A percentile compares a stretch with the other conserved stretches of the same genome.
These are phyloP conservation scores for Cochlearia excelsa DNA, from an alignment of 345 rosid species.

Conservation along the genomic window DNA sequence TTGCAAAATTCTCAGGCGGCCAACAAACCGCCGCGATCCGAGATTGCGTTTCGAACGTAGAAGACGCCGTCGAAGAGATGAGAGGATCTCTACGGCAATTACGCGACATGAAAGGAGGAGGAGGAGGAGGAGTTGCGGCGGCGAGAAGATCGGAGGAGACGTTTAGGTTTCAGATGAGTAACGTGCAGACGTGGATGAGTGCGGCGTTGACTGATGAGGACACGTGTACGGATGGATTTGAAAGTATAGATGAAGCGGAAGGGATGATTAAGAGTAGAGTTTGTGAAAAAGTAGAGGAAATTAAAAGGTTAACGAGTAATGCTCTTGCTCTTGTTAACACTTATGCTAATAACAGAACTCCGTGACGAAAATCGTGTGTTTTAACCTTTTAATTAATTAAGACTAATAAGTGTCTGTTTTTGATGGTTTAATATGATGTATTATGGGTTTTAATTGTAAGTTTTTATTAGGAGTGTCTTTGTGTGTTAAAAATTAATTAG, in stretches of 20 bases:
- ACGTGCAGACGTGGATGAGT: slow-evolving; percentile 93
- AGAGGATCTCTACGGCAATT: slow-evolving; percentile 73
- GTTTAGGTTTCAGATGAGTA: slow-evolving; percentile 69
- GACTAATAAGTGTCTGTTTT: not conserved
- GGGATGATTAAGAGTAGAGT: slow-evolving; percentile 45
- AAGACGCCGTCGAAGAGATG: slow-evolving; percentile 83
- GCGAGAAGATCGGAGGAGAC: slow-evolving; percentile 36
- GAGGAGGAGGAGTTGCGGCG: slow-evolving; percentile 9
- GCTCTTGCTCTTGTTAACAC: slow-evolving; percentile 64
- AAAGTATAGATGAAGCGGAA: slow-evolving; percentile 43
- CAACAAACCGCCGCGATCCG: slow-evolving; percentile 47
- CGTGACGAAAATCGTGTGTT: slow-evolving; percentile 1
- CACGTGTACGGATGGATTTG: slow-evolving; percentile 78
- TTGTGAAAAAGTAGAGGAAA: slow-evolving; percentile 40
- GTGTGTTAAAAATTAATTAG: too few species aligned
- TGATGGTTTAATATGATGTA: not conserved
- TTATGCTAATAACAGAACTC: slow-evolving; percentile 31
- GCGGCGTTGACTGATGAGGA: slow-evolving; percentile 88
- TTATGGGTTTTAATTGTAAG: not conserved
- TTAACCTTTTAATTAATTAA: too few species aligned
- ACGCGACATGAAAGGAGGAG: slow-evolving; percentile 41
- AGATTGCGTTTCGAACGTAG: slow-evolving; percentile 77
- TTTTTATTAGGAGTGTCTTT: too few species aligned
- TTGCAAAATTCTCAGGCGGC: slow-evolving; percentile 25
- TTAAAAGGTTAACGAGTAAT: slow-evolving; percentile 72